Conservation (phyloP, 2,329 filamentous ascomycete species). For the Penicillium sp. region DNA sequence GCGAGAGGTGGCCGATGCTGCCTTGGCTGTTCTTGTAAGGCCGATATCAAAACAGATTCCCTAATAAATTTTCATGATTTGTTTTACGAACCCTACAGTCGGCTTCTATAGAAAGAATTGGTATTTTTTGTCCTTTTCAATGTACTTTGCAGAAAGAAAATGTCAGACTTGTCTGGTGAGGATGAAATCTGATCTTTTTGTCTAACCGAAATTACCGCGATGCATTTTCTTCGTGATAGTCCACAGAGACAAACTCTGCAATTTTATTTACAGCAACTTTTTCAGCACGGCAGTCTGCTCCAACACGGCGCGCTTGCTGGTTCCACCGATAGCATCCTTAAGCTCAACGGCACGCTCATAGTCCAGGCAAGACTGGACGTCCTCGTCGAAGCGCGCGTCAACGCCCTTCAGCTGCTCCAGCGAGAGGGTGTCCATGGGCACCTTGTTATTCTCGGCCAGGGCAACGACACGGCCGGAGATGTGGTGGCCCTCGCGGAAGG, state of each 20-base stretch:
- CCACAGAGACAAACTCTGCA: not conserved
- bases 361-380: conserved; percentile 70
- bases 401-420: conserved; percentile 66
- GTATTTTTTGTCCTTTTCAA: too few species aligned
- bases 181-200: conserved; percentile 9
- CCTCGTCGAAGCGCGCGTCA: conserved; percentile 67
- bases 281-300: conserved; percentile 66
- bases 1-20: too few species aligned
- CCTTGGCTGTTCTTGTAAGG: too few species aligned
- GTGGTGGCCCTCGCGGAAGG: conserved; percentile 78
- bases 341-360: conserved; percentile 82
- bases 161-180: not conserved
- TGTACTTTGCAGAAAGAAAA: too few species aligned
- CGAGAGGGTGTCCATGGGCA: conserved; percentile 68
- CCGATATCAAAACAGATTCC: too few species aligned
- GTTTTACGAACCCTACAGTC: too few species aligned
- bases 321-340: conserved; percentile 73
- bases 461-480: conserved; percentile 71
- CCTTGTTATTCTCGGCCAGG: conserved; percentile 64
- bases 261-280: conserved; percentile 46
- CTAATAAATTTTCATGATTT: too few species aligned
- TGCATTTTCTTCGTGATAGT: conserved; percentile 12
- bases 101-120: too few species aligned
- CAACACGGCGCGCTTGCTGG: conserved; percentile 66
- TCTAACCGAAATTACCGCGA: conserved; percentile 21